Evolutionary conservation across 345 rosid species (phyloP).

Genomic region (Gossypioides kirkii): DNA sequence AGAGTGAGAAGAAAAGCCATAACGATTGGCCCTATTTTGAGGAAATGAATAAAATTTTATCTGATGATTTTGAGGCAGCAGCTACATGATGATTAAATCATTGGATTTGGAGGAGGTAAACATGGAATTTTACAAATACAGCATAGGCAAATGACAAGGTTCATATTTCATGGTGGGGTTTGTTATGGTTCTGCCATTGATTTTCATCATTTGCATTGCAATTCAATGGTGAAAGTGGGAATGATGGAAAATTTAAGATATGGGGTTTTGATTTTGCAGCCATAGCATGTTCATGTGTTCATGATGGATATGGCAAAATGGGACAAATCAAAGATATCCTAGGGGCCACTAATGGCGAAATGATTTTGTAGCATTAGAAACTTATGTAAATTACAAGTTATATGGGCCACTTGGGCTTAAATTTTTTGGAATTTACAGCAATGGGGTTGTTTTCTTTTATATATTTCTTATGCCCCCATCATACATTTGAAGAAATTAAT

Average conservation of each 20-base stretch:
- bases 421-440: not conserved
- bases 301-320: not conserved
- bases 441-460: not conserved
- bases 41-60: constrained; percentile 57
- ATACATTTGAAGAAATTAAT: not conserved
- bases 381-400: constrained; percentile 1
- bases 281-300: not conserved
- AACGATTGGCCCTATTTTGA: constrained; percentile 73
- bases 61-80: constrained; percentile 35
- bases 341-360: not conserved
- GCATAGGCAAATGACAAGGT: not conserved
- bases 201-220: constrained; percentile 1
- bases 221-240: not conserved
- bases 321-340: not conserved
- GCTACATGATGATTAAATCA: not conserved
- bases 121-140: not conserved
- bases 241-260: constrained; percentile 2
- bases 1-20: constrained; percentile 34
- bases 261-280: not conserved
- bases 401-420: not conserved
- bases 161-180: not conserved
- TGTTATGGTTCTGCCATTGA: not conserved
- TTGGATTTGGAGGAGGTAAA: not conserved
- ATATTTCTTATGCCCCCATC: not conserved
- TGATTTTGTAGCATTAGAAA: constrained; percentile 14